Percentiles rank a stretch among this genome's conserved stretches.
phyloP scores from a whole-genome alignment of 345 rosid genomes.

The Salix koriyanagi region DNA sequence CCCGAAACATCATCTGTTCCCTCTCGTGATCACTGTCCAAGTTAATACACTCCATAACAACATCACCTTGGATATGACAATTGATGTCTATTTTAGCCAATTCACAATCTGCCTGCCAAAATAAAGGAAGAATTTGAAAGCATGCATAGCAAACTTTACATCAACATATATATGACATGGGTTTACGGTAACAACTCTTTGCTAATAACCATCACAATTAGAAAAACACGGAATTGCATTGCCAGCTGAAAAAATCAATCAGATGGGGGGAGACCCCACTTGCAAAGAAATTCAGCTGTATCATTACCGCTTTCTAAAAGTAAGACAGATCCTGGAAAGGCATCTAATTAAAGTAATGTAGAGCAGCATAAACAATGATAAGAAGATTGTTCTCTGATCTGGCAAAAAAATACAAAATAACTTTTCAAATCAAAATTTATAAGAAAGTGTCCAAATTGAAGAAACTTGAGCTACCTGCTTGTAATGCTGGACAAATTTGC shows the following conservation, averaged over 20 bases:
- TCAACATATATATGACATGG: background rate
- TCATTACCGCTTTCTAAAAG: background rate
- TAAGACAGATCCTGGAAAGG: background rate
- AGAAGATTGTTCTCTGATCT: background rate
- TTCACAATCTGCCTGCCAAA: conserved; percentile 64
- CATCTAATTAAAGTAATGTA: background rate
- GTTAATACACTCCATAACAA: conserved; percentile 67
- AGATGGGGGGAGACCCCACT: background rate
- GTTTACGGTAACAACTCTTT: background rate
- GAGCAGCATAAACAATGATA: background rate
- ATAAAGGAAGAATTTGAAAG: conserved; percentile 26
- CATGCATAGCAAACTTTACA: background rate
- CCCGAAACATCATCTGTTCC: conserved; percentile 70
- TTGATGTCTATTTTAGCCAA: conserved; percentile 60
- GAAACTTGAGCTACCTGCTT: conserved; percentile 48
- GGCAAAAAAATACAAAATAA: background rate
- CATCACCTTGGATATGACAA: conserved; percentile 75
- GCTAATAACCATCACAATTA: background rate
- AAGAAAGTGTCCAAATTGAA: conserved; percentile 6
- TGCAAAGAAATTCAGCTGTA: background rate
- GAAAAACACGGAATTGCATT: background rate
- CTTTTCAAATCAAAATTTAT: background rate
- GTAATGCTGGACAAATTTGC: conserved; percentile 48
- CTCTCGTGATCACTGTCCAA: conserved; percentile 52
- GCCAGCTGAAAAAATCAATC: background rate